A percentile compares a stretch with the other conserved stretches of the same genome.
phyloP scores from a whole-genome alignment of 1,284 basidiomycete genomes.

The Ustilago bromivora region DNA sequence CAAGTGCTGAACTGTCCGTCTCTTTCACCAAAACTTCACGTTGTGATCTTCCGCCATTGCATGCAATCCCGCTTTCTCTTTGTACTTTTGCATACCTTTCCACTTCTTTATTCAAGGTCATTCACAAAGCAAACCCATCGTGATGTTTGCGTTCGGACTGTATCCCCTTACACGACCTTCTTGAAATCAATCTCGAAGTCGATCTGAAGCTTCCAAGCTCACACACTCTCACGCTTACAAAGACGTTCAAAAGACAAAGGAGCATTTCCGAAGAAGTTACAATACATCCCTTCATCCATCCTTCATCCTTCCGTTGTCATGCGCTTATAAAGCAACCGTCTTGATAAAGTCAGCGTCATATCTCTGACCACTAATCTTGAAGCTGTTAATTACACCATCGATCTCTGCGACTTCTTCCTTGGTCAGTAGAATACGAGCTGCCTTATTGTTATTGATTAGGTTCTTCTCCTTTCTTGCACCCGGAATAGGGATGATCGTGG shows the following conservation, averaged over 20 bases:
- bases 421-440: conserved; percentile 37
- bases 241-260: neutral
- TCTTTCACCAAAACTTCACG: neutral
- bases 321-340: conserved; percentile 32
- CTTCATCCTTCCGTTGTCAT: neutral
- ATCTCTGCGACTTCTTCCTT: conserved; percentile 50
- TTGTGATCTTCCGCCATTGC: conserved; percentile 4
- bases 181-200: neutral
- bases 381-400: conserved; percentile 52
- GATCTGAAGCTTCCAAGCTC: neutral
- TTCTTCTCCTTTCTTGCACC: conserved; percentile 53
- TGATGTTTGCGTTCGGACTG: neutral
- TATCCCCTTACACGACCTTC: neutral
- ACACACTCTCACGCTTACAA: neutral
- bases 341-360: conserved; percentile 34
- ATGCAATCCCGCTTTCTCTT: conserved; percentile 4
- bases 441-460: conserved; percentile 50
- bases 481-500: conserved; percentile 48
- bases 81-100: conserved; percentile 13
- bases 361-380: conserved; percentile 49
- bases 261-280: neutral
- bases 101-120: neutral
- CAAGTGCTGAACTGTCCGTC: conserved; percentile 35
- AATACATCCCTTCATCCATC: neutral
- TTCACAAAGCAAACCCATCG: neutral